Evolutionary conservation across 2,329 filamentous ascomycete genomes (phyloP).

Genomic region (Mycocentrospora acerina): DNA sequence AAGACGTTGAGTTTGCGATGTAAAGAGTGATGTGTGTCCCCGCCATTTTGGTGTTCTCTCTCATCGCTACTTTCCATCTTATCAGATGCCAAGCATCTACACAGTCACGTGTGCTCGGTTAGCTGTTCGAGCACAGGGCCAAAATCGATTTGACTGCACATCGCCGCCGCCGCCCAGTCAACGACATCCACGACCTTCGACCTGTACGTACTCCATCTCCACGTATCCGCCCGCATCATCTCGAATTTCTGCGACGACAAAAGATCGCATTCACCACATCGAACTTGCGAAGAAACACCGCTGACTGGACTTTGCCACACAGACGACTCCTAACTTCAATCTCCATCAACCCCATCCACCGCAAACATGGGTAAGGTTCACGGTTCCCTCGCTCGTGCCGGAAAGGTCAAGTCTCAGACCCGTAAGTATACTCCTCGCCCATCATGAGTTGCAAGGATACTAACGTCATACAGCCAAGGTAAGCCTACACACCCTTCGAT

Average conservation of each 20-base stretch:
- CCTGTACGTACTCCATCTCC: constrained; percentile 34
- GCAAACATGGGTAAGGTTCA: constrained; percentile 88
- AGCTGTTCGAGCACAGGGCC: constrained; percentile 29
- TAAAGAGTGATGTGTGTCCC: no score
- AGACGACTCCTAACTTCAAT: constrained; percentile 26
- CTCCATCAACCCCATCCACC: constrained; percentile 40
- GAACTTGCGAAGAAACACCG: constrained; percentile 12
- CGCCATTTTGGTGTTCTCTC: no score
- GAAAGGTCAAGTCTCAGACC: constrained; percentile 81
- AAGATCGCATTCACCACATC: not conserved
- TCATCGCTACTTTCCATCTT: constrained; percentile 1
- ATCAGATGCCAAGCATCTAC: constrained; percentile 18
- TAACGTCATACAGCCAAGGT: constrained; percentile 30
- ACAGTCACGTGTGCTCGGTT: constrained; percentile 28
- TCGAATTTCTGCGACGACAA: constrained; percentile 8
- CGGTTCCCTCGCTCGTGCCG: constrained; percentile 91
- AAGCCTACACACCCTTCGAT: constrained; percentile 11
- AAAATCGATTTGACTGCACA: constrained; percentile 26
- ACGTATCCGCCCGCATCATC: no score
- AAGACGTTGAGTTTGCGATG: no score
- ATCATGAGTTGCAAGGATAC: constrained; percentile 5
- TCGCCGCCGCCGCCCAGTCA: constrained; percentile 31
- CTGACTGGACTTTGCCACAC: constrained; percentile 39
- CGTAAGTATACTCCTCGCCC: constrained; percentile 18
- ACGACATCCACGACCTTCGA: constrained; percentile 36